Evolutionary conservation across 208 protist species (phyloP).

Genomic region (Wallacemonas sp.): DNA sequence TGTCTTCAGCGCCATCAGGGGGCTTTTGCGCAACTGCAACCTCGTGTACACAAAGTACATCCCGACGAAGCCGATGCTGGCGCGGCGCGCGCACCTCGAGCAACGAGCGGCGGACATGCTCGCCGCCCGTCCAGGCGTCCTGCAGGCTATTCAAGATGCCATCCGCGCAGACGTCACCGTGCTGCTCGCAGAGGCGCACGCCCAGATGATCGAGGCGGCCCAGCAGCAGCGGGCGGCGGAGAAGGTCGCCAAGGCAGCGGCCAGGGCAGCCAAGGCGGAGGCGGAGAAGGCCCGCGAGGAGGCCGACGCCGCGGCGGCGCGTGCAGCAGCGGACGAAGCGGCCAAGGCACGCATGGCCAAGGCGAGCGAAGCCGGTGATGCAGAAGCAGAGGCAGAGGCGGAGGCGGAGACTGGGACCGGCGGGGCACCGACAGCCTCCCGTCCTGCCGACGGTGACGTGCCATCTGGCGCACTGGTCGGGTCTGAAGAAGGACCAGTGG

Average conservation of each 20-base stretch:
- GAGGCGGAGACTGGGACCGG: not conserved
- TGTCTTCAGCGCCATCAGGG: conserved; percentile 23
- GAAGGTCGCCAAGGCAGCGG: not conserved
- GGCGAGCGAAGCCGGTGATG: not conserved
- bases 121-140: not conserved
- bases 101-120: conserved; percentile 23
- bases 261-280: not conserved
- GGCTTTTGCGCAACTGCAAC: conserved; percentile 36
- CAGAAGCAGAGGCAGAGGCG: not conserved
- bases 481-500: no score
- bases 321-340: not conserved
- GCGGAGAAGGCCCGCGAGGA: not conserved
- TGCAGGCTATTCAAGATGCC: conserved; percentile 23
- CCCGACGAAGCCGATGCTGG: conserved; percentile 32
- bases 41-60: conserved; percentile 34
- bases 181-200: conserved; percentile 11
- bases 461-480: no score
- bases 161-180: conserved; percentile 25
- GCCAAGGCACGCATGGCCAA: not conserved
- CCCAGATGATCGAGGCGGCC: conserved; percentile 3
- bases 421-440: not conserved
- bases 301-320: not conserved
- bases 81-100: conserved; percentile 28
- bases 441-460: no score
- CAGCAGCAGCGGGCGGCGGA: conserved; percentile 4